Evolutionary conservation across 2,329 filamentous ascomycete species (phyloP).

Genomic region (Colletotrichum salicis): DNA sequence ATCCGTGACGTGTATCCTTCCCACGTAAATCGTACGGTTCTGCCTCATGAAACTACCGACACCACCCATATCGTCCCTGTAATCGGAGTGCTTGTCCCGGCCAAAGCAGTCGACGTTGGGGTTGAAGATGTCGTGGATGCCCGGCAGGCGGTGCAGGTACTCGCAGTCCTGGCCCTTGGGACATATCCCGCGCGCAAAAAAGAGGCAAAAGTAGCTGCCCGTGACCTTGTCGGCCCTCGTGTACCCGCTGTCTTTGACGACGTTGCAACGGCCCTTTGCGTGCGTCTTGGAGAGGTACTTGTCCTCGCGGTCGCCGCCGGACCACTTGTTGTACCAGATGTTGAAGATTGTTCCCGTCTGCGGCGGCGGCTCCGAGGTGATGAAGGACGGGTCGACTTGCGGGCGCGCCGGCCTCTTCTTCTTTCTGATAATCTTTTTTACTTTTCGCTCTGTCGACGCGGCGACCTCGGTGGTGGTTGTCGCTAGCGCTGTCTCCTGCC

Average conservation of each 20-base stretch:
- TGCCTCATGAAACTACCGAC: constrained; percentile 93
- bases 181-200: constrained; percentile 74
- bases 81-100: constrained; percentile 91
- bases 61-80: constrained; percentile 97
- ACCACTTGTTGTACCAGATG: constrained; percentile 99
- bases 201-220: constrained; percentile 91
- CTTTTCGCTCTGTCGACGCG: constrained; percentile 67
- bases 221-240: constrained; percentile 80
- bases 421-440: constrained; percentile 91
- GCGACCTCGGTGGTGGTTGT: constrained; percentile 56
- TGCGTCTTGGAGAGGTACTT: constrained; percentile 85
- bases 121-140: constrained; percentile 88
- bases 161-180: constrained; percentile 93
- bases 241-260: constrained; percentile 82
- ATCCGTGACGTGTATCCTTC: constrained; percentile 92
- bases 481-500: constrained; percentile 41
- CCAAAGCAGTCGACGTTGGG: constrained; percentile 96
- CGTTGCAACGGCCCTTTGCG: constrained; percentile 86
- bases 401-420: constrained; percentile 90
- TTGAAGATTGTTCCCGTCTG: constrained; percentile 98
- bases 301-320: constrained; percentile 92
- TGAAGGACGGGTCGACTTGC: constrained; percentile 86
- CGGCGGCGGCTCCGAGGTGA: constrained; percentile 85
- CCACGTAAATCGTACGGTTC: constrained; percentile 93
- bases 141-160: constrained; percentile 90